Evolutionary conservation across 2,329 filamentous ascomycete species (phyloP), one percentile per base, ranked within the genome.

Genomic region (Blumeriella jaapii): DNA sequence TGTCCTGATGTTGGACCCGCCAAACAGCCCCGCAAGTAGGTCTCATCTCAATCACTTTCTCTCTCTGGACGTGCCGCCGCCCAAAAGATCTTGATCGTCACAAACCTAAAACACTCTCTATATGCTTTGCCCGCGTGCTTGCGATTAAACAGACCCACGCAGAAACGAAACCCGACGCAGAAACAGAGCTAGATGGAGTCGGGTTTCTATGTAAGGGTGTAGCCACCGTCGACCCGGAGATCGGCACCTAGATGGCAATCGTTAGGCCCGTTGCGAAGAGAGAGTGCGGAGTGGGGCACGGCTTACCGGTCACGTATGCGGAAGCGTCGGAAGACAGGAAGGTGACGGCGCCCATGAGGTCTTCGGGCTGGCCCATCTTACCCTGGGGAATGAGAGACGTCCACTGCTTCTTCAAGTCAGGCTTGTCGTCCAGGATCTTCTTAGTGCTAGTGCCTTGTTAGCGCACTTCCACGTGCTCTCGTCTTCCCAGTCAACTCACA

Each of bases 351-450:
- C 89, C 89, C 82, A 93, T 93, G 38, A 96, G 69, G 53, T 96
- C 89, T 56, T 87, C 78, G 1, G 89, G 89, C 33, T 77, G 71
- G 16, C 89, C 89, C 84, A 96, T 94, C 63, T 89, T 89, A 39
- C 86, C 89, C 55, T 84, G 78, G 0, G 91, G 91, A 42, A 95
- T 96, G 35, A 93, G 69, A 1, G 82, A 87, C 10, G 78, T 93
- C 89, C 89, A 96, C 60, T 91, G 79, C 55, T 78, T 70, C 60
- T 86, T 82, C 24, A 96, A 74, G 36, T 91, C 84, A 13, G 87
- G 86, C 60, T 93, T 93, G 41, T 94, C 85, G 45, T 91, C 82
- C 16, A 96, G 73, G 49, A 96, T 95, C 66, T 93, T 93, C 64
- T 86, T 77, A 26, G 86, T 95, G 34, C 83, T 93, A 13, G n/a